Evolutionary conservation across 805 yeast species (phyloP), one percentile per base, ranked within the genome.

Genomic region (Clavispora carvajalis): DNA sequence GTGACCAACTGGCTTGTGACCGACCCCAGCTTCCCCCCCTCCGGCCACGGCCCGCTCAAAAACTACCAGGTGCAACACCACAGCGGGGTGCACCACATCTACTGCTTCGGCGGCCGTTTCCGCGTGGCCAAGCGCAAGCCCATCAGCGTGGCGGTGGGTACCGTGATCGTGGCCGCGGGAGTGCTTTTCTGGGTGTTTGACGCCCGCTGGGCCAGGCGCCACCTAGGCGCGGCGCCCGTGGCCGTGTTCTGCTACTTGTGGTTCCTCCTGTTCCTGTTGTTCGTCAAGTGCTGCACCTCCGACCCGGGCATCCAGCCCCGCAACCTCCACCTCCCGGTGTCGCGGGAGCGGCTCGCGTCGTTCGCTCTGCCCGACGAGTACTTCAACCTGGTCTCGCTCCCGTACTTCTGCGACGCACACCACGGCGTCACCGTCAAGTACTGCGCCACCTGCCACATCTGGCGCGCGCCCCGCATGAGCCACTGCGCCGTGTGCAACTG

Each of bases 261-360:
- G 84, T 35, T 67, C 4, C 52, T 77, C 30, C 55, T 77, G 2
- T n/a, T 77, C 1, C 36, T 57, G 3, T 72, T 78, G 38, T 77
- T 79, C 44, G 41, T 80, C 7, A 70, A 61, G 41, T 80, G 83
- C 0, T 69, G 84, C 0, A 63, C 76, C 2, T 58, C 73, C 9
- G 95, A 86, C 49, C 86, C 95, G 0, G 95, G 95, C 0, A 58
- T 73, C 4, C 52, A 83, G 9, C 90, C 95, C 1, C 62, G 80
- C 44, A 82, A 83, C 58, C 57, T 82, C 4, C 93, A 86, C 51
- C 18, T 79, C 11, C 23, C 73, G 74, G 0, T 30, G 33, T 23
- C 45, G 40, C 12, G 36, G 34, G 36, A 33, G 25, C 3, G 28
- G 34, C 15, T 41, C 33, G 30, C 39, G 22, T 26, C 12, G 36